phyloP scores from a whole-genome alignment of 2,329 filamentous ascomycete species.

The Xylaria sp. region DNA sequence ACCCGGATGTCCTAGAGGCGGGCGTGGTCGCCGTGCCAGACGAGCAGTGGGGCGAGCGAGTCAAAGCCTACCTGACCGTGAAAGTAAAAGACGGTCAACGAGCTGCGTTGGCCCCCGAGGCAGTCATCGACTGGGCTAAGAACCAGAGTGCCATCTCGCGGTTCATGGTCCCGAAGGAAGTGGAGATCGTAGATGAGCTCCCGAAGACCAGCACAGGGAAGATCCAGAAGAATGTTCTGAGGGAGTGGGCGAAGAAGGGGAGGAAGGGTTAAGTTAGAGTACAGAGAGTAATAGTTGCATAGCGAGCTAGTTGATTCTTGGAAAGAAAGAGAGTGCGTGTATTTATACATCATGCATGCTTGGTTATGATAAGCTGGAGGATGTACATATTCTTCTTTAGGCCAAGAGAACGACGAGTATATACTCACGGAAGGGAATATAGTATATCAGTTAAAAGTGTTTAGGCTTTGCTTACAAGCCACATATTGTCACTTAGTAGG shows the following conservation, averaged over 20 bases:
- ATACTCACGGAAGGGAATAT: background rate
- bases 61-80: constrained; percentile 90
- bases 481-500: background rate
- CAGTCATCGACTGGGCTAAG: constrained; percentile 88
- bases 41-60: constrained; percentile 94
- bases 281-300: background rate
- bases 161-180: constrained; percentile 84
- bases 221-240: constrained; percentile 91
- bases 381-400: background rate
- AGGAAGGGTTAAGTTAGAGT: constrained; percentile 18
- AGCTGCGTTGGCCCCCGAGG: constrained; percentile 67
- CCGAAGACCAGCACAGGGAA: constrained; percentile 99
- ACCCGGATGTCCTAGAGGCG: constrained; percentile 89
- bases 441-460: background rate
- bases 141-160: constrained; percentile 82
- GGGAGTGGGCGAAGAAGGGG: constrained; percentile 79
- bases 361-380: background rate
- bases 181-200: constrained; percentile 84
- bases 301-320: background rate
- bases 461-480: background rate
- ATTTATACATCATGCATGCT: background rate
- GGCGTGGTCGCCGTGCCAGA: constrained; percentile 90
- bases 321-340: background rate
- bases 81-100: constrained; percentile 65
- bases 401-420: background rate